phyloP scores from a whole-genome alignment of 371 early-diverging fungal species.

The Amoeboaphelidium protococcarum region DNA sequence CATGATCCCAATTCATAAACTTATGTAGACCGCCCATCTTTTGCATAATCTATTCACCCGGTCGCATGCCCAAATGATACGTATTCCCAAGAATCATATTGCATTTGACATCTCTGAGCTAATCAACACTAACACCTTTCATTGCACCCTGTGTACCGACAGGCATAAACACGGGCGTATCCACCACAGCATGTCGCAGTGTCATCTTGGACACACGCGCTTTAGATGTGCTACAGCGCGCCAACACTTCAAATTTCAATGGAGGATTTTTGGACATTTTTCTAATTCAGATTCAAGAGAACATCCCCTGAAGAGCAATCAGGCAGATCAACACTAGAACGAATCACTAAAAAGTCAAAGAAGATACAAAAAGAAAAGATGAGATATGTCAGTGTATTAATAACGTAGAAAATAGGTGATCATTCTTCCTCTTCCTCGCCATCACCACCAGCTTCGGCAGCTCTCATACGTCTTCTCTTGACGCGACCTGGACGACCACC shows the following conservation, averaged over 20 bases:
- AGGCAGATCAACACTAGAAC: no score
- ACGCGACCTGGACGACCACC: slow-evolving; percentile 95
- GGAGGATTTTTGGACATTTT: slow-evolving; percentile 15
- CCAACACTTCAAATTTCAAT: slow-evolving; percentile 33
- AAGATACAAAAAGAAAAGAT: no score
- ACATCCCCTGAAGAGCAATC: no score
- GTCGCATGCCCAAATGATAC: slow-evolving; percentile 23
- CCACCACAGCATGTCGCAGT: slow-evolving; percentile 57
- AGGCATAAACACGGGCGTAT: slow-evolving; percentile 88
- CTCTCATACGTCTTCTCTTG: slow-evolving; percentile 66
- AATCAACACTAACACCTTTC: slow-evolving; percentile 60
- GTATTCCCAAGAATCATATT: slow-evolving; percentile 81
- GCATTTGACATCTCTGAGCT: slow-evolving; percentile 53
- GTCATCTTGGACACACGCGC: slow-evolving; percentile 49
- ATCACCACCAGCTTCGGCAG: slow-evolving; percentile 30
- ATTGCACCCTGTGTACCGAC: slow-evolving; percentile 90
- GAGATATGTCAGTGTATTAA: no score
- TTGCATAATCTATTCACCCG: slow-evolving; percentile 51
- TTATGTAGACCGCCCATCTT: slow-evolving; percentile 48
- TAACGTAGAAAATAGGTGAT: neutral
- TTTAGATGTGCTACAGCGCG: slow-evolving; percentile 66
- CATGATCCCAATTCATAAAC: slow-evolving; percentile 68
- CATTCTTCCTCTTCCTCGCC: slow-evolving; percentile 19
- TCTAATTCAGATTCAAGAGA: no score
- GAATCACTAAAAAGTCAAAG: no score